phyloP scores from a whole-genome alignment of 495 filamentous ascomycete species.

The Aspergillus nidulans region DNA sequence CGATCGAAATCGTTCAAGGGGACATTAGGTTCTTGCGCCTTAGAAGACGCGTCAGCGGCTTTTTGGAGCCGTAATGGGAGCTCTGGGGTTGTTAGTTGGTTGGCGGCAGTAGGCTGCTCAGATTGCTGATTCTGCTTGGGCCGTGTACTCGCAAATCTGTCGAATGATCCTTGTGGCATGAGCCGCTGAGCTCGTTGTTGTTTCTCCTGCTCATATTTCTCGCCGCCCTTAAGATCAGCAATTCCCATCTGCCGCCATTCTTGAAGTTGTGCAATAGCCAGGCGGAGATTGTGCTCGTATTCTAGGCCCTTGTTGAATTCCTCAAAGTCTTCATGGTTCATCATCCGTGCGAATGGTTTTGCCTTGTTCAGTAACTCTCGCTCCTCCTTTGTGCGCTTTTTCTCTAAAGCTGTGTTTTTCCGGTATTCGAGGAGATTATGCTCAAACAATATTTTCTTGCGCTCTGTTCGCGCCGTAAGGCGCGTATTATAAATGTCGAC shows the following conservation, averaged over 20 bases:
- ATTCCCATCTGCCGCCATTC: conserved; percentile 89
- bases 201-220: conserved; percentile 95
- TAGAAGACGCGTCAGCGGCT: conserved; percentile 27
- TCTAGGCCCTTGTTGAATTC: conserved; percentile 76
- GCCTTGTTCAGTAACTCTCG: conserved; percentile 82
- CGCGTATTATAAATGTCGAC: conserved; percentile 98
- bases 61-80: conserved; percentile 57
- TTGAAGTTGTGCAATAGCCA: conserved; percentile 86
- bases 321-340: conserved; percentile 89
- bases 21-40: conserved; percentile 29
- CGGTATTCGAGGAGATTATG: conserved; percentile 89
- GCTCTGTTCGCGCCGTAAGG: conserved; percentile 83
- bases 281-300: conserved; percentile 84
- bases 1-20: conserved; percentile 42
- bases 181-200: conserved; percentile 64
- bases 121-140: conserved; percentile 51
- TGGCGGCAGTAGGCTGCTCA: conserved; percentile 68
- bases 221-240: conserved; percentile 75
- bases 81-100: conserved; percentile 70
- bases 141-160: conserved; percentile 63
- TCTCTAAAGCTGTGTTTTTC: conserved; percentile 80
- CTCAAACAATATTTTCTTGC: conserved; percentile 95
- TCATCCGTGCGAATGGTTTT: conserved; percentile 94
- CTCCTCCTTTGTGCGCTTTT: conserved; percentile 95
- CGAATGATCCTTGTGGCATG: conserved; percentile 70